Evolutionary conservation across 148 eudicot genomes (phyloP), one percentile per base, ranked within the genome.

Genomic region (Tetragonia tetragonoides): DNA sequence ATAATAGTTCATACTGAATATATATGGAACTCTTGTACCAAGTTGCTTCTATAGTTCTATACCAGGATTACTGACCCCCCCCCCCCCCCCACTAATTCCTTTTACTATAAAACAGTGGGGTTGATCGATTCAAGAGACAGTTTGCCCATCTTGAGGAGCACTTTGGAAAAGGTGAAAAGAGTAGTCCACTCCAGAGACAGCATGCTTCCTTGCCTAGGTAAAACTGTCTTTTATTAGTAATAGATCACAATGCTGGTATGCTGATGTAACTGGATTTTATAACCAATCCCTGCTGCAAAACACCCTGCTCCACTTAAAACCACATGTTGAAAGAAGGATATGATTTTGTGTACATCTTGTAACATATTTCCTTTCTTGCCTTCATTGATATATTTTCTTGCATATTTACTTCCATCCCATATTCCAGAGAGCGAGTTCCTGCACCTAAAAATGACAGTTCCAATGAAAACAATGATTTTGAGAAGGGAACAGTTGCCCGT

Each of bases 131-230:
- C 70, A 93, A 91, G 86, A 86, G 90, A 81, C 97, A 95, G 63
- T 95, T 95, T 79, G 90, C 93, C 12, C 90, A 91, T 79, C 93
- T 95, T 15, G 97, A 93, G 91, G 99, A 90, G 63, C 90, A 87
- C 76, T 72, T 78, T 62, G 87, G 91, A 73, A 91, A 87, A 82
- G 91, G 87, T 71, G 93, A 83, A 79, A 87, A 79, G 83, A 81
- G 88, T 78, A 78, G 94, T 79, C 97, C 97, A 17, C 84, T 89
- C 68, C 83, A 86, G 77, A 90, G 99, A 83, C 92, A 92, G 66
- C 95, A 95, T 83, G 94, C 97, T 47, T 95, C 99, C 38, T 86
- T 95, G 87, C 99, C 99, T 37, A 89, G 99, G 99, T 93, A 76
- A 78, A 72, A 39, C 59, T 38, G n/a, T 63, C 65, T 28, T 28